These are phyloP conservation scores for Parsonsia alboflavescens DNA, from an alignment of 257 asterid species.

Conservation along the genomic window DNA sequence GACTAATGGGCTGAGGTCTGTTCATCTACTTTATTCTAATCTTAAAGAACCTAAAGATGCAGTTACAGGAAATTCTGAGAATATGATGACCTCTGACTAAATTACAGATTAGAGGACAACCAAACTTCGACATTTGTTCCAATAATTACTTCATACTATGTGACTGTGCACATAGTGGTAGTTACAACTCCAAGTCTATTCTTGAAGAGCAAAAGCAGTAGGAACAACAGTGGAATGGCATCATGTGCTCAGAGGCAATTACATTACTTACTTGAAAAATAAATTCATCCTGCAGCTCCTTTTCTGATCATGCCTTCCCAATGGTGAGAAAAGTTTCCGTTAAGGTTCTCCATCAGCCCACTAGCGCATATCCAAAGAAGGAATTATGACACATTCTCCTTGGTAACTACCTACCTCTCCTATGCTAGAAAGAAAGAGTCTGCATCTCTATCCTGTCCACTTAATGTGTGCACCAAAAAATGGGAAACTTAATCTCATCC, in stretches of 20 bases:
- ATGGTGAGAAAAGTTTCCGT: not conserved
- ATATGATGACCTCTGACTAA: not conserved
- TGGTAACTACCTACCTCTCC: not conserved
- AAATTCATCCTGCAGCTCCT: constrained; percentile 21
- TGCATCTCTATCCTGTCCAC: not conserved
- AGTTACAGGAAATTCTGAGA: not conserved
- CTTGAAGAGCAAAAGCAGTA: constrained; percentile 13
- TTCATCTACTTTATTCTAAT: not conserved
- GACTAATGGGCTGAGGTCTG: not conserved
- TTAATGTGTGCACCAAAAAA: not conserved
- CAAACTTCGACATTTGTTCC: not conserved
- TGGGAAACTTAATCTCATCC: not conserved
- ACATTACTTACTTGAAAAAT: constrained; percentile 18
- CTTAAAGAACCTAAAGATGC: not conserved
- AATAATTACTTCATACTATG: not conserved
- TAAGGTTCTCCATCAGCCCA: constrained; percentile 11
- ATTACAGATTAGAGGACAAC: not conserved
- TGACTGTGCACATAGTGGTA: not conserved
- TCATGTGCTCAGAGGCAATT: constrained; percentile 8
- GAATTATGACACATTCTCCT: not conserved
- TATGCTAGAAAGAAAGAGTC: not conserved
- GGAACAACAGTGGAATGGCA: constrained; percentile 6
- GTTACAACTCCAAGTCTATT: not conserved
- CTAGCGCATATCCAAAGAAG: constrained; percentile 2
- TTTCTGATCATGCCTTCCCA: constrained; percentile 10